A percentile compares a stretch with the other conserved stretches of the same genome.
These are phyloP conservation scores for Chaetomiaceae sp. DNA, from an alignment of 2,329 filamentous ascomycete species.

Conservation along the genomic window DNA sequence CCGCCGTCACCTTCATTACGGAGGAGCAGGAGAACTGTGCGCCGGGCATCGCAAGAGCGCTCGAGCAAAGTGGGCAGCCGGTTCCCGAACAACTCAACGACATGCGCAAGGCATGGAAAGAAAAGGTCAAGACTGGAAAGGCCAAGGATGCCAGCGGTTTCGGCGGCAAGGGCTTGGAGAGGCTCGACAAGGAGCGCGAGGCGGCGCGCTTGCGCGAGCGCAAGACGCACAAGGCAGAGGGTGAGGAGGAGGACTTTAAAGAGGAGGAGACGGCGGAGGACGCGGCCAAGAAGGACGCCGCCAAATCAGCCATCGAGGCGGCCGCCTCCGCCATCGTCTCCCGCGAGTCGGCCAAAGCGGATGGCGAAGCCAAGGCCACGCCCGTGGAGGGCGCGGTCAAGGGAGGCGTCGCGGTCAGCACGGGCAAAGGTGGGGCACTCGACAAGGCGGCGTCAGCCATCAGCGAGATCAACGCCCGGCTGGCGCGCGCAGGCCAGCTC, in stretches of 20 bases:
- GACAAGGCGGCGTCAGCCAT: constrained; percentile 89
- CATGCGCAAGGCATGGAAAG: constrained; percentile 69
- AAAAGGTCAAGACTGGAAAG: constrained; percentile 89
- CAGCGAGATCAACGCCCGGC: constrained; percentile 81
- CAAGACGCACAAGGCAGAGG: constrained; percentile 84
- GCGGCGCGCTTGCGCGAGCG: constrained; percentile 80
- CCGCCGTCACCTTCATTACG: constrained; percentile 89
- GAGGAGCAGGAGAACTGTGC: constrained; percentile 89
- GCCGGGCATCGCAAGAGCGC: constrained; percentile 79
- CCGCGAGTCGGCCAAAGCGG: constrained; percentile 47
- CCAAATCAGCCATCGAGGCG: constrained; percentile 60
- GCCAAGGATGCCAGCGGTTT: constrained; percentile 88
- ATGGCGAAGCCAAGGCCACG: constrained; percentile 33
- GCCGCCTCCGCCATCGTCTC: constrained; percentile 55
- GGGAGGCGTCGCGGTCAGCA: constrained; percentile 46
- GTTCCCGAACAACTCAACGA: constrained; percentile 66
- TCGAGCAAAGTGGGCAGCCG: constrained; percentile 85
- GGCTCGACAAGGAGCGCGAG: constrained; percentile 85
- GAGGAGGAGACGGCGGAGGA: constrained; percentile 66
- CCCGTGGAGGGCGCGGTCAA: constrained; percentile 28
- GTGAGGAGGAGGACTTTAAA: constrained; percentile 75
- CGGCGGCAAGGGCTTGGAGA: constrained; percentile 89
- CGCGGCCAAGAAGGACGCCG: constrained; percentile 61
- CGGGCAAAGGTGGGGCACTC: constrained; percentile 58
- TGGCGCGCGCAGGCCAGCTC: constrained; percentile 84